Evolutionary conservation across 208 protist species (phyloP).

Genomic region (Trypanosoma cruzi): DNA sequence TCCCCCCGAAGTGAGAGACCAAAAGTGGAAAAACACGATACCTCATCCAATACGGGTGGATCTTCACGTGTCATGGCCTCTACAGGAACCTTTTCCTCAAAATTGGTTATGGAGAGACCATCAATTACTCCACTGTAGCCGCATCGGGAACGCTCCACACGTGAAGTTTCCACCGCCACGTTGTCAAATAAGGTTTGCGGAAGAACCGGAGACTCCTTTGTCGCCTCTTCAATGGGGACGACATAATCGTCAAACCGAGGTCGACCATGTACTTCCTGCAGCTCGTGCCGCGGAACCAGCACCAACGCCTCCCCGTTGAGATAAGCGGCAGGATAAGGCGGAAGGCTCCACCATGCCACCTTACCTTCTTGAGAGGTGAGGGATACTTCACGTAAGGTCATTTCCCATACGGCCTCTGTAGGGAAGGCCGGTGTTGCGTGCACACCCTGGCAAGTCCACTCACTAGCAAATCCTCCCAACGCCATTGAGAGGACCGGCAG

Average conservation of each 20-base stretch:
- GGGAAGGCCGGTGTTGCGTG: conserved; percentile 31
- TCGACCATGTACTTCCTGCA: conserved; percentile 38
- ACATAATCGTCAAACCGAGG: conserved; percentile 37
- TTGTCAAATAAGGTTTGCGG: background rate
- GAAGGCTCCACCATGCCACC: conserved; percentile 50
- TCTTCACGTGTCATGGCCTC: background rate
- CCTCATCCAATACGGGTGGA: background rate
- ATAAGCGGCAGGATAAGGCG: conserved; percentile 40
- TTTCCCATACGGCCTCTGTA: conserved; percentile 24
- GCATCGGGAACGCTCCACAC: background rate
- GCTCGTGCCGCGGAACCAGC: conserved; percentile 31
- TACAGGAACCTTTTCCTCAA: background rate
- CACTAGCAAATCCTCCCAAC: background rate
- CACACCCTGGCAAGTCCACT: conserved; percentile 16
- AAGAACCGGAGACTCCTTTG: background rate
- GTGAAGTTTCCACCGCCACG: background rate
- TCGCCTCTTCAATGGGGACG: conserved; percentile 15
- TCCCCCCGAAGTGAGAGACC: conserved; percentile 6
- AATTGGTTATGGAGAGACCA: background rate
- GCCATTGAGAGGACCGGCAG: background rate
- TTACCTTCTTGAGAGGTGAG: background rate
- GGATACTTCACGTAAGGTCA: conserved; percentile 2
- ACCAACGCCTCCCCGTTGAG: conserved; percentile 31
- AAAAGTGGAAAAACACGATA: conserved; percentile 12
- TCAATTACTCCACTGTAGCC: conserved; percentile 11